Evolutionary conservation across 106 monocot species (phyloP).

Genomic region (Apostasia ramifera): DNA sequence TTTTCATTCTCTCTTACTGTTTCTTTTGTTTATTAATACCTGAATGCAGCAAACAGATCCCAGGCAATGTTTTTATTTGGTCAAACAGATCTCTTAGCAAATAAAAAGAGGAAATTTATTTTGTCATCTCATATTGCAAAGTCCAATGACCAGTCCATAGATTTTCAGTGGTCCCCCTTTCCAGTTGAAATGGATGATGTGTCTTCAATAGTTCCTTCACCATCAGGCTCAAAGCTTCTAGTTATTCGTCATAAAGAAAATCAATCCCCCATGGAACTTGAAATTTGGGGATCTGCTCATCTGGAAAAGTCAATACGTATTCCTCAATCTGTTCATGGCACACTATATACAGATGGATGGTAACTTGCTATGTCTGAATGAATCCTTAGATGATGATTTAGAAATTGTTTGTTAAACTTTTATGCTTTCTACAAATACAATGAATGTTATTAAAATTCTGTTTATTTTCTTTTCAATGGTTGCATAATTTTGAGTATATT

Average conservation of each 20-base stretch:
- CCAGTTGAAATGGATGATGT: constrained; percentile 78
- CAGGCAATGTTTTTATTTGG: constrained; percentile 70
- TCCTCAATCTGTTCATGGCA: constrained; percentile 73
- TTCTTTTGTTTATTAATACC: background rate
- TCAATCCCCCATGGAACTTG: constrained; percentile 58
- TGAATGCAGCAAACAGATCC: constrained; percentile 35
- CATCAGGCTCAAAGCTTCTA: constrained; percentile 79
- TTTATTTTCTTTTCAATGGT: background rate
- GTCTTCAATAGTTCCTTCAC: constrained; percentile 77
- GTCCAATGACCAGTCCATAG: constrained; percentile 27
- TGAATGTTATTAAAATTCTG: too few species aligned
- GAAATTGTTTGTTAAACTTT: too few species aligned
- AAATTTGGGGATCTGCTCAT: constrained; percentile 66
- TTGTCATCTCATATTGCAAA: constrained; percentile 69
- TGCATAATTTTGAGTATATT: constrained; percentile 1
- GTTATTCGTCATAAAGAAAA: constrained; percentile 73
- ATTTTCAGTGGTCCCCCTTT: constrained; percentile 87
- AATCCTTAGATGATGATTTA: background rate
- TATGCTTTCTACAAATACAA: too few species aligned
- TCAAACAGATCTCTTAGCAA: constrained; percentile 60
- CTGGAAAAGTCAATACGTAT: constrained; percentile 79
- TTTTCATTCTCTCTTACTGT: constrained; percentile 2
- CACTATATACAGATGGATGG: constrained; percentile 83
- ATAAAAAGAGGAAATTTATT: constrained; percentile 56
- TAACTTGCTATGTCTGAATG: constrained; percentile 18